Evolutionary conservation across 2,329 filamentous ascomycete genomes (phyloP).

Genomic region (Teratosphaeria epicoccoides): DNA sequence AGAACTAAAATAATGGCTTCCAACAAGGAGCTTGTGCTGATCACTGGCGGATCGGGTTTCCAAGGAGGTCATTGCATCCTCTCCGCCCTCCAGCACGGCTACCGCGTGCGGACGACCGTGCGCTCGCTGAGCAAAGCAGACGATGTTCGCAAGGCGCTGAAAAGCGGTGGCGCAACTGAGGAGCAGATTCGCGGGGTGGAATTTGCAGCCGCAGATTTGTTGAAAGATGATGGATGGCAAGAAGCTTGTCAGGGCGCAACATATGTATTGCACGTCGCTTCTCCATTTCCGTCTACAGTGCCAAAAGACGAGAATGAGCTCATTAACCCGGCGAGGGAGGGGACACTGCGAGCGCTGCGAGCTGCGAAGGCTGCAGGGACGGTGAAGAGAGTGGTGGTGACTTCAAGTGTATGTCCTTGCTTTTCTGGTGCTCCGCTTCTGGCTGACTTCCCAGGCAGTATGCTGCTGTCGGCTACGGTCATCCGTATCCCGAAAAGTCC

Average conservation of each 20-base stretch:
- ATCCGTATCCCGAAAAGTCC: conserved; percentile 8
- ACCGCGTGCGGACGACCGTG: conserved; percentile 23
- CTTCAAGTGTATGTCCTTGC: conserved; percentile 1
- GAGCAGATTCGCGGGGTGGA: conserved; percentile 11
- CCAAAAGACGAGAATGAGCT: conserved; percentile 26
- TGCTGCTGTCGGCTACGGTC: conserved; percentile 13
- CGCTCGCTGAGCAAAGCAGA: conserved; percentile 14
- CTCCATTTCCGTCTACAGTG: conserved; percentile 16
- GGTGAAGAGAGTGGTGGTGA: conserved; percentile 29
- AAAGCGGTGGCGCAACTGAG: conserved; percentile 12
- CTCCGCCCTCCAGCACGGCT: conserved; percentile 17
- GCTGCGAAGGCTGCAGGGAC: conserved; percentile 20
- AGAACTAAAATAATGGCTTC: not conserved
- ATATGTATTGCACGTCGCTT: conserved; percentile 24
- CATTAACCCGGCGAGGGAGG: conserved; percentile 26
- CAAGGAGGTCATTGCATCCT: conserved; percentile 22
- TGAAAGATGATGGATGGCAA: conserved; percentile 21
- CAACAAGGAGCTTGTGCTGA: conserved; percentile 11
- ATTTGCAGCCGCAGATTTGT: conserved; percentile 21
- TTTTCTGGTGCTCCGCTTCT: not conserved
- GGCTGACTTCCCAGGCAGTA: not conserved
- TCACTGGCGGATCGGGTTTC: conserved; percentile 25
- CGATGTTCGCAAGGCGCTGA: conserved; percentile 16
- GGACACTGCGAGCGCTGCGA: conserved; percentile 22
- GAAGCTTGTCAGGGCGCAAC: conserved; percentile 20